Conservation (phyloP, 2,329 filamentous ascomycete genomes). For the Chalaropsis ovoidea region DNA sequence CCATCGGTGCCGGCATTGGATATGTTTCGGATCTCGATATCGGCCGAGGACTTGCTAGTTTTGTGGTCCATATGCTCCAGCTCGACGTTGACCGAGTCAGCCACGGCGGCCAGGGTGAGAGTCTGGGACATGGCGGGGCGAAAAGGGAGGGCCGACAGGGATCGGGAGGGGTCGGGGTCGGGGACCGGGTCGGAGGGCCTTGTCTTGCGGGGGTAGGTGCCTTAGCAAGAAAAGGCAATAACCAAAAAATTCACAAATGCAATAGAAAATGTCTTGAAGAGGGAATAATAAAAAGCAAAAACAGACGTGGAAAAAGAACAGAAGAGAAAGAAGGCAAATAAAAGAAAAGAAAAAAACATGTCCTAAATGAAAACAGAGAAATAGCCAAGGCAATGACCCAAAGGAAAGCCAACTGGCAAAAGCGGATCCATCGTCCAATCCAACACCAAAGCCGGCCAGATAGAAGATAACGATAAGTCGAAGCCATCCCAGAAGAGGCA, state of each 20-base stretch:
- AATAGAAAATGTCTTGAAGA: too few relatives aligned
- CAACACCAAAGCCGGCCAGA: conserved; percentile 8
- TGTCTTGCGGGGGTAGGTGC: background rate
- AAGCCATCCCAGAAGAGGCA: conserved; percentile 15
- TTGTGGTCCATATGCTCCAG: conserved; percentile 37
- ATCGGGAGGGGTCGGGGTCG: background rate
- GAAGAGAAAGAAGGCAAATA: background rate
- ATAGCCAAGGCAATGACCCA: background rate
- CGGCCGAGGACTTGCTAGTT: conserved; percentile 64
- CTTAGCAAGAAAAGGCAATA: background rate
- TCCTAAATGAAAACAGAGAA: background rate
- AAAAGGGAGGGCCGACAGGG: background rate
- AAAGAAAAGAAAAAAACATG: conserved; percentile 4
- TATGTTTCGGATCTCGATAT: conserved; percentile 8
- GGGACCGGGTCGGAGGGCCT: background rate
- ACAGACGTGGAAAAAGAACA: background rate
- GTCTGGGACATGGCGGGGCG: conserved; percentile 23
- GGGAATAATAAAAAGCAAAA: too few relatives aligned
- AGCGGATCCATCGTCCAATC: conserved; percentile 8
- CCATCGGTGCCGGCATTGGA: background rate
- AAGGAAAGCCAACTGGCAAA: background rate
- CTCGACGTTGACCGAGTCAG: conserved; percentile 23
- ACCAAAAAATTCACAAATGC: background rate
- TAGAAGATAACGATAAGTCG: conserved; percentile 13
- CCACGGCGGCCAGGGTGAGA: conserved; percentile 23